These are phyloP conservation scores for Rubia balearica DNA, from an alignment of 305 asterid genomes.

Conservation along the genomic window DNA sequence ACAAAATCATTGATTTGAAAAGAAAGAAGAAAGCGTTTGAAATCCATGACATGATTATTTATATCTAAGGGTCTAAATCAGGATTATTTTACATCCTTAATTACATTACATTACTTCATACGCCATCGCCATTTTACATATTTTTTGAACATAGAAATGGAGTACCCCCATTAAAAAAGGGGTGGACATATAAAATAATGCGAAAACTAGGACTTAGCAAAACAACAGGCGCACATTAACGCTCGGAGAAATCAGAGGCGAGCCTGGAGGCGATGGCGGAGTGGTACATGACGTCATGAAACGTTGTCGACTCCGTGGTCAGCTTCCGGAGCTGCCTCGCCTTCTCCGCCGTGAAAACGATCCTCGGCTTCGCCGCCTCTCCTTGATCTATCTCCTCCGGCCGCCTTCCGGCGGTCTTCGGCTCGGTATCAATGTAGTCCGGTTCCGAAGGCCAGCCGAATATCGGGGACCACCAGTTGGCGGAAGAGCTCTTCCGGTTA, in stretches of 20 bases:
- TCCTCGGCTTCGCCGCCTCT: conserved; percentile 22
- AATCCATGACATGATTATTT: conserved; percentile 10
- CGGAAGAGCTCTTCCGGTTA: conserved; percentile 21
- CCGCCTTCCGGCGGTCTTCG: conserved; percentile 7
- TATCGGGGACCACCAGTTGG: conserved; percentile 54
- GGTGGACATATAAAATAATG: neutral
- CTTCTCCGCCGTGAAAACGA: conserved; percentile 55
- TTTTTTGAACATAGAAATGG: neutral
- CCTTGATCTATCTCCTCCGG: conserved; percentile 17
- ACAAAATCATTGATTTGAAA: too few species aligned
- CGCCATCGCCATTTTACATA: neutral
- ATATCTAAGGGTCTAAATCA: neutral
- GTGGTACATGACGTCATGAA: conserved; percentile 62
- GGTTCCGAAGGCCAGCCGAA: conserved; percentile 55
- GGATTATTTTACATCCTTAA: neutral
- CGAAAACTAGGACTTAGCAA: neutral
- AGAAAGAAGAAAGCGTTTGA: too few species aligned
- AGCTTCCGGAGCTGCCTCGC: conserved; percentile 56
- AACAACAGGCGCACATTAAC: neutral
- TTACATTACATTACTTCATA: conserved; percentile 4
- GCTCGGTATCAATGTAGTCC: conserved; percentile 35
- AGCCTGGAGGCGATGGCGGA: conserved; percentile 71
- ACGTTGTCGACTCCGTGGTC: conserved; percentile 46
- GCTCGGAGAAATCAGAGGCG: conserved; percentile 56
- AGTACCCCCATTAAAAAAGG: neutral